Conservation (phyloP, 306 rosid genomes). For the Pterocarpus macrocarpus region DNA sequence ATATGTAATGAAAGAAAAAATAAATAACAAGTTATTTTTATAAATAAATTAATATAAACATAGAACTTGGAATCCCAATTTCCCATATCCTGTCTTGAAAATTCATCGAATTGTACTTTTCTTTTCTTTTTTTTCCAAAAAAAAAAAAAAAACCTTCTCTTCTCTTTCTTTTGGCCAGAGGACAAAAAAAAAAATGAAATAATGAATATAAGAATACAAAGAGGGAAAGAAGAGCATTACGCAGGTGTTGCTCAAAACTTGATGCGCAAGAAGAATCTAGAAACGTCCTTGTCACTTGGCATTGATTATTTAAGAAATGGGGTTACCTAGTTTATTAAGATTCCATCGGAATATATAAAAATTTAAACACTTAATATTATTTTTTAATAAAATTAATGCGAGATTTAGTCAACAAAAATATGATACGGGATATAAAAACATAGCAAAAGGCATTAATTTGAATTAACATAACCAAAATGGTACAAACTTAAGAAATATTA, state of each 20-base stretch:
- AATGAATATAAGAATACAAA: background rate
- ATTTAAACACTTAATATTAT: background rate
- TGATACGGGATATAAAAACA: background rate
- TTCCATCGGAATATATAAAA: background rate
- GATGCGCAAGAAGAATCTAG: conserved; percentile 27
- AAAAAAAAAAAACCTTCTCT: too few species aligned
- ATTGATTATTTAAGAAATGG: background rate
- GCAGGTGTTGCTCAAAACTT: conserved; percentile 26
- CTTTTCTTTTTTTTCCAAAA: too few species aligned
- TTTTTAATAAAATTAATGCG: background rate
- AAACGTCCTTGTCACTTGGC: background rate
- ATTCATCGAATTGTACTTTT: too few species aligned
- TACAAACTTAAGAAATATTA: too few species aligned
- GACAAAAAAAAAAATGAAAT: background rate
- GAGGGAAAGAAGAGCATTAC: background rate
- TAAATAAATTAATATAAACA: too few species aligned
- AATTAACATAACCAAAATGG: background rate
- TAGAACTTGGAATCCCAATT: too few species aligned
- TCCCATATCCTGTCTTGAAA: too few species aligned
- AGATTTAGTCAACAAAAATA: background rate
- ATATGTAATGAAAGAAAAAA: too few species aligned
- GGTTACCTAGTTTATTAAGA: background rate
- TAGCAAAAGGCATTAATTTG: background rate
- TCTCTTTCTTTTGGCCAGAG: too few species aligned
- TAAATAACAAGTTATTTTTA: too few species aligned